A percentile compares a stretch with the other conserved stretches of the same genome.
Conservation (phyloP, 176 grass and related monocot species). For the Musa troglodytarum region DNA sequence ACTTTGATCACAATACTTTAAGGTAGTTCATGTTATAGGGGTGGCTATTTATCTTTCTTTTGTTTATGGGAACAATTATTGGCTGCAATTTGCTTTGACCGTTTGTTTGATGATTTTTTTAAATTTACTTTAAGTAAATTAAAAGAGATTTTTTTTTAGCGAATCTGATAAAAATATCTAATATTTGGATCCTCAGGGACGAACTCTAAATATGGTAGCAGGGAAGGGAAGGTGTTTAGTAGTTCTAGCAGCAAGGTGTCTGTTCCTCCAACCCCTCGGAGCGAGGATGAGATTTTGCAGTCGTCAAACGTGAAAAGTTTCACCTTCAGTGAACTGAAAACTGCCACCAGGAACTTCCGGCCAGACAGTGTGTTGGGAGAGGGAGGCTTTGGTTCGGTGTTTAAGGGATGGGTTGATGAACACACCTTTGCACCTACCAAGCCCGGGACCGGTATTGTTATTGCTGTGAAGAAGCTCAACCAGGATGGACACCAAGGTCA, state of each 20-base stretch:
- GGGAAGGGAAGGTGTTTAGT: slow-evolving; percentile 27
- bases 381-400: slow-evolving; percentile 60
- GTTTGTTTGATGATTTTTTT: not conserved
- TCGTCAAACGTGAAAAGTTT: slow-evolving; percentile 58
- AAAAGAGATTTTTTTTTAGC: not conserved
- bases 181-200: slow-evolving; percentile 22
- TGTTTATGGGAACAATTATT: not conserved
- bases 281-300: slow-evolving; percentile 57
- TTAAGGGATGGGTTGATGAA: slow-evolving; percentile 83
- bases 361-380: slow-evolving; percentile 64
- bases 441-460: slow-evolving; percentile 64
- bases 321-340: slow-evolving; percentile 52
- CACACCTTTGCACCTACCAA: slow-evolving; percentile 40
- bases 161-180: not conserved
- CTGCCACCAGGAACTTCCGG: slow-evolving; percentile 60
- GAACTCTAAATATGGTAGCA: slow-evolving; percentile 26
- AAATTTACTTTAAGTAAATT: not conserved
- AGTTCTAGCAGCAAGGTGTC: slow-evolving; percentile 36
- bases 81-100: not conserved
- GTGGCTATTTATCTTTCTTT: not conserved
- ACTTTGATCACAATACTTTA: not conserved
- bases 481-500: slow-evolving; percentile 64
- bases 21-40: not conserved
- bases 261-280: slow-evolving; percentile 34
- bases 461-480: slow-evolving; percentile 78